Evolutionary conservation across 192 early-diverging fungal species (phyloP).

Genomic region (Umbelopsis isabellina): DNA sequence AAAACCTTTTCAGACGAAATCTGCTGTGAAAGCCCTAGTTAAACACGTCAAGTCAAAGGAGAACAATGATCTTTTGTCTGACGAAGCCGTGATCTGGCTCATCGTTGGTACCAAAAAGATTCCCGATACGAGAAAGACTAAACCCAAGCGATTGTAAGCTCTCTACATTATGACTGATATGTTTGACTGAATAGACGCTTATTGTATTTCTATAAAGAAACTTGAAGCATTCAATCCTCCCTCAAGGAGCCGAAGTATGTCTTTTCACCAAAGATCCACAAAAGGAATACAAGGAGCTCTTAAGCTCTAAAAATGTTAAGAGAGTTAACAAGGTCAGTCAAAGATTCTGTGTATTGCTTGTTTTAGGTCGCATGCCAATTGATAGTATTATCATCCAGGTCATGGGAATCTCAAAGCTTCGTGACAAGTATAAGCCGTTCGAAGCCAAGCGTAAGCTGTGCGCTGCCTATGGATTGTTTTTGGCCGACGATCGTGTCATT

Average conservation of each 20-base stretch:
- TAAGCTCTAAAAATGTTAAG: constrained; percentile 65
- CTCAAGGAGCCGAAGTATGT: constrained; percentile 75
- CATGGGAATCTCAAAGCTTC: constrained; percentile 77
- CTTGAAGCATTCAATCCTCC: constrained; percentile 68
- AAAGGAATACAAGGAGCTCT: constrained; percentile 72
- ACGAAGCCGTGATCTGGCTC: constrained; percentile 21
- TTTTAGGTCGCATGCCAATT: constrained; percentile 24
- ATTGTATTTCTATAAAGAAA: constrained; percentile 48
- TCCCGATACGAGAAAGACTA: constrained; percentile 7
- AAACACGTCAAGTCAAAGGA: constrained; percentile 17
- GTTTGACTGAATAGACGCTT: neutral
- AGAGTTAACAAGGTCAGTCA: constrained; percentile 61
- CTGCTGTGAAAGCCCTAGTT: constrained; percentile 32
- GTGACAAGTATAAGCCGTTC: constrained; percentile 77
- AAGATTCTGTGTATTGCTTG: neutral
- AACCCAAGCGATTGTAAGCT: constrained; percentile 29
- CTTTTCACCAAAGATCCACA: constrained; percentile 89
- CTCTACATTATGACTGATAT: neutral
- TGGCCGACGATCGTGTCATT: constrained; percentile 85
- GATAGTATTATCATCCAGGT: constrained; percentile 53
- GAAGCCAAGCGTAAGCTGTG: constrained; percentile 81
- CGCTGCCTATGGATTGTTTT: constrained; percentile 81
- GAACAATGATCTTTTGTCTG: constrained; percentile 24
- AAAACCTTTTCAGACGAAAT: constrained; percentile 12
- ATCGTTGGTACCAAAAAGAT: constrained; percentile 29